Evolutionary conservation across 2,329 filamentous ascomycete genomes (phyloP), one percentile per base, ranked within the genome.

Genomic region (Hypoxylon sp.): DNA sequence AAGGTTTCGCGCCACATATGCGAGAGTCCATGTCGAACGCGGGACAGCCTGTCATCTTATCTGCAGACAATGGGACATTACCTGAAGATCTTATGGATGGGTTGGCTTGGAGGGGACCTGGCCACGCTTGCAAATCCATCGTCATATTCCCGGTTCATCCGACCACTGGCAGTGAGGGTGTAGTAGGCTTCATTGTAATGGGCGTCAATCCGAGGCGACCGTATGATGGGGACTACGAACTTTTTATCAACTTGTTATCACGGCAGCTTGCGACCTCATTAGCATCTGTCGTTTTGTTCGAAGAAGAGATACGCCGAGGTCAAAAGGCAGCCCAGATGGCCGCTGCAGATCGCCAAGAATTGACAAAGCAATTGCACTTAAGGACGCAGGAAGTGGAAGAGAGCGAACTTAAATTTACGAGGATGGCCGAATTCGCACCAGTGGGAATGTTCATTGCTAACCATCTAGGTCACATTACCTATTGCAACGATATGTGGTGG

Each of bases 391-490:
- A 87, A 62, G 81, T 82, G 0, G 76, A 80, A 30, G 83, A 87
- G 63, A 84, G 84, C 66, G 90, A 94, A 67, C 86, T 88, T 21
- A 87, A 87, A 50, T 94, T 94, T 66, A 90, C 88, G 0, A 80
- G 89, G 32, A 91, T 94, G 88, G 89, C 90, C 2, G 89, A 92
- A 65, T 90, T 91, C 57, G 88, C 89, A 0, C 90, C 90, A 0
- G 89, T 92, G 1, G 90, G 90, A 19, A 87, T 95, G 73, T 93
- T 93, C 67, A 92, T 94, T 60, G 88, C 89, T n/a, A 82, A 91
- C 64, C 78, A 82, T 0, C 70, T 77, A 29, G 90, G 90, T 3
- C 75, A 80, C 16, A 89, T 94, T 61, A 89, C 81, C 7, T 94
- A 90, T 66, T 89, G 86, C 67, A 95, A 95, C 66, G 88, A 92